A percentile compares a stretch with the other conserved stretches of the same genome.
Conservation (phyloP, 148 eudicot genomes). For the Camellia japonica region DNA sequence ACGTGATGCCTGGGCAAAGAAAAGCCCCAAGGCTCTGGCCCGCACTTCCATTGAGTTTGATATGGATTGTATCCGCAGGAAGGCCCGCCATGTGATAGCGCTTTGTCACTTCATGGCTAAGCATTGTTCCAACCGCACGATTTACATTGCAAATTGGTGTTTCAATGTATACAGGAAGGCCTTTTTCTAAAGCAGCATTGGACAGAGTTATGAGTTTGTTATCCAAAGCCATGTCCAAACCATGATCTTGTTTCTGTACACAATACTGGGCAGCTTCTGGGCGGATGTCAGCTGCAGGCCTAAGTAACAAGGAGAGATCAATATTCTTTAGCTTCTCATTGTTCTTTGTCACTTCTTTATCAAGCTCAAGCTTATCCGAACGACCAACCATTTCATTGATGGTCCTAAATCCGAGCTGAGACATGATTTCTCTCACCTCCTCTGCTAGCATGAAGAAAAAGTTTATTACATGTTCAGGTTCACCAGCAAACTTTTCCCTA, state of each 20-base stretch:
- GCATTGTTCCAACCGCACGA: conserved; percentile 99
- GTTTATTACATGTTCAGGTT: conserved; percentile 97
- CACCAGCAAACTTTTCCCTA: conserved; percentile 92
- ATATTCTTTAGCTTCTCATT: conserved; percentile 92
- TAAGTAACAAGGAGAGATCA: conserved; percentile 83
- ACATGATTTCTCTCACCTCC: conserved; percentile 95
- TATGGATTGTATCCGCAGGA: conserved; percentile 80
- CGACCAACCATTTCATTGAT: conserved; percentile 94
- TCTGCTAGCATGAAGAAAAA: conserved; percentile 99
- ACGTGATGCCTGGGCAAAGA: conserved; percentile 86
- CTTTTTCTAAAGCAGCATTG: conserved; percentile 70
- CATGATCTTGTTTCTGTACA: conserved; percentile 92
- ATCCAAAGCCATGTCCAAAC: conserved; percentile 91
- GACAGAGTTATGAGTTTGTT: conserved; percentile 58
- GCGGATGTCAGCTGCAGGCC: conserved; percentile 86
- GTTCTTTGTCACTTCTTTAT: conserved; percentile 58
- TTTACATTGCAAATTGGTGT: conserved; percentile 74
- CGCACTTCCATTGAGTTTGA: conserved; percentile 90
- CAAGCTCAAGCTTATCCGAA: conserved; percentile 93
- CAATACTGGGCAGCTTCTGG: conserved; percentile 95
- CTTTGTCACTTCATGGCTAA: conserved; percentile 98
- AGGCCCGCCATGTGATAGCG: conserved; percentile 69
- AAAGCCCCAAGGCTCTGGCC: conserved; percentile 99
- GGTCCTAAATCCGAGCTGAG: conserved; percentile 76
- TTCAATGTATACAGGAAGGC: conserved; percentile 84